phyloP scores from a whole-genome alignment of 108 stramenopile species.

The Cylindrotheca fusiformis region DNA sequence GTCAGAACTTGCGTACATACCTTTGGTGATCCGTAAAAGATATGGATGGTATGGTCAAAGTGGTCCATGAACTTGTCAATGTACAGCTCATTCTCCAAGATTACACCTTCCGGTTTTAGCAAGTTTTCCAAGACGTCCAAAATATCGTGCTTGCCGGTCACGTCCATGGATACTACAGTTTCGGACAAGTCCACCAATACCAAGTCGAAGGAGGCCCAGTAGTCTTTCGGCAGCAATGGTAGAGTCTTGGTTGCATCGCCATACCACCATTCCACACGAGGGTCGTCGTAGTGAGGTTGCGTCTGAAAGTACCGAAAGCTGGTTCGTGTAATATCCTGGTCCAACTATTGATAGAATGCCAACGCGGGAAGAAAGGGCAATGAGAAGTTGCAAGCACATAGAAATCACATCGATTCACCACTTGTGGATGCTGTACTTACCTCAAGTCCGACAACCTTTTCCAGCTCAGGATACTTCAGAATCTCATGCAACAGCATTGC shows the following conservation, averaged over 20 bases:
- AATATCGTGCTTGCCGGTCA: constrained; percentile 20
- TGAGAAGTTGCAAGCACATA: no score
- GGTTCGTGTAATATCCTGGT: constrained; percentile 69
- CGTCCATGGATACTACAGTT: constrained; percentile 62
- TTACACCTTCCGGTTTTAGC: constrained; percentile 34
- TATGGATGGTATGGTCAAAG: constrained; percentile 50
- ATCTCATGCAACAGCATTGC: constrained; percentile 41
- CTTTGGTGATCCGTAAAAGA: constrained; percentile 54
- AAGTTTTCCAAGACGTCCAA: constrained; percentile 23
- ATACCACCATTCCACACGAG: constrained; percentile 81
- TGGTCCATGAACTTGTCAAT: constrained; percentile 48
- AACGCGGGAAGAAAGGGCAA: no score
- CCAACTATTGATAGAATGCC: no score
- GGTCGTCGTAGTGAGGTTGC: constrained; percentile 77
- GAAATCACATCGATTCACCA: no score
- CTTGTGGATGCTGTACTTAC: no score
- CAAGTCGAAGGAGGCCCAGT: constrained; percentile 40
- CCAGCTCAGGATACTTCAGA: constrained; percentile 38
- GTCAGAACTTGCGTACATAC: constrained; percentile 67
- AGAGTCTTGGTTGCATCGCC: constrained; percentile 38
- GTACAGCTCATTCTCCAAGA: constrained; percentile 51
- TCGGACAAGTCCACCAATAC: constrained; percentile 57
- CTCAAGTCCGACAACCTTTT: constrained; percentile 40
- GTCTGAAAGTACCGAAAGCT: constrained; percentile 70
- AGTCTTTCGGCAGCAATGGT: constrained; percentile 27